phyloP scores from a whole-genome alignment of 2,329 filamentous ascomycete species.

The Alternaria sp. region DNA sequence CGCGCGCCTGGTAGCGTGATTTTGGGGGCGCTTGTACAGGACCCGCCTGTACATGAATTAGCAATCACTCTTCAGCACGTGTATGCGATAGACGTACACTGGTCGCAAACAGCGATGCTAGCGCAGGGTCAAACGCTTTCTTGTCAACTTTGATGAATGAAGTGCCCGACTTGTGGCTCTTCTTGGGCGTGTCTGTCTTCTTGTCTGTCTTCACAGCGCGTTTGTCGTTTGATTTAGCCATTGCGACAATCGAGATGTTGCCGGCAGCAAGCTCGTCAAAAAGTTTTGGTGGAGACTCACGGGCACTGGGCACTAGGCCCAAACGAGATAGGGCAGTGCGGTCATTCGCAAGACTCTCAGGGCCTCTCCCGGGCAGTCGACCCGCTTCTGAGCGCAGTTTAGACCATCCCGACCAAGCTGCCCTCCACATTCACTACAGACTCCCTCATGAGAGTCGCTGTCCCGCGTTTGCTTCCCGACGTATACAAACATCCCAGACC shows the following conservation, averaged over 20 bases:
- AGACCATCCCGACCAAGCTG: constrained; percentile 21
- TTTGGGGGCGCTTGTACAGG: constrained; percentile 51
- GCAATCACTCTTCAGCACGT: constrained; percentile 4
- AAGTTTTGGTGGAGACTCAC: constrained; percentile 44
- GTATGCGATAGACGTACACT: constrained; percentile 41
- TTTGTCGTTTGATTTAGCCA: constrained; percentile 47
- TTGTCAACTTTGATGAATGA: constrained; percentile 40
- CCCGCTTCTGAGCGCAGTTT: constrained; percentile 28
- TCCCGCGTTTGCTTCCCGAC: constrained; percentile 18
- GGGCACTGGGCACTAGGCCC: constrained; percentile 14
- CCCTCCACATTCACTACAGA: constrained; percentile 13
- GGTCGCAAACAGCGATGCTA: constrained; percentile 59
- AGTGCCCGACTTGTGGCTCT: constrained; percentile 22
- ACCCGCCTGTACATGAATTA: constrained; percentile 40
- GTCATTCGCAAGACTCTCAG: constrained; percentile 30
- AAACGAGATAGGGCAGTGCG: constrained; percentile 12
- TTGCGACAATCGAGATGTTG: constrained; percentile 27
- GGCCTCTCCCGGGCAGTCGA: constrained; percentile 20
- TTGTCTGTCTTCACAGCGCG: constrained; percentile 24
- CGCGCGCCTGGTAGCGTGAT: constrained; percentile 49
- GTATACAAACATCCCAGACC: constrained; percentile 10
- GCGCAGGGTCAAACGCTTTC: constrained; percentile 52
- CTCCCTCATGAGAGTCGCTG: constrained; percentile 27
- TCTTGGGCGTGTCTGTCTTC: constrained; percentile 20
- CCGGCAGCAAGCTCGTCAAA: constrained; percentile 24